A percentile compares a stretch with the other conserved stretches of the same genome.
These are phyloP conservation scores for Harringtonia aguacate DNA, from an alignment of 2,329 filamentous ascomycete species.

Conservation along the genomic window DNA sequence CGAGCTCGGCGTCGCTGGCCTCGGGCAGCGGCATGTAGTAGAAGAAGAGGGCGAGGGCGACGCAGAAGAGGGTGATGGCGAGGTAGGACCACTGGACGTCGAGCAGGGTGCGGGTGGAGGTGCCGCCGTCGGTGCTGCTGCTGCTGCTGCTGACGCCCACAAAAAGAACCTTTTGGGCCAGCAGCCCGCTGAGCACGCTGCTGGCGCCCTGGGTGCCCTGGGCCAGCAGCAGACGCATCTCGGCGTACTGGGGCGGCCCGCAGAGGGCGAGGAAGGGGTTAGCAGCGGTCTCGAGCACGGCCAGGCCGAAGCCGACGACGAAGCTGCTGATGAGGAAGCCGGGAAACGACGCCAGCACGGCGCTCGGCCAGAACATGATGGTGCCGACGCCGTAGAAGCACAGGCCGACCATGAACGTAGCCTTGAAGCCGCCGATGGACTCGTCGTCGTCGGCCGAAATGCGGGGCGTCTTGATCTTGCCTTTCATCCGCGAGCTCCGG, in stretches of 20 bases:
- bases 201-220: conserved; percentile 70
- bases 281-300: conserved; percentile 68
- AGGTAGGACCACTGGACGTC: conserved; percentile 80
- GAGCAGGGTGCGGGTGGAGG: conserved; percentile 42
- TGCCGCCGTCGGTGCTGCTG: background rate
- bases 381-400: conserved; percentile 65
- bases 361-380: conserved; percentile 80
- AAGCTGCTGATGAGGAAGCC: conserved; percentile 68
- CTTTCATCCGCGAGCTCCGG: too few relatives aligned
- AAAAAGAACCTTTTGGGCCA: conserved; percentile 69
- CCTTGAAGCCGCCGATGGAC: conserved; percentile 58
- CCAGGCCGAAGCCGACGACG: conserved; percentile 67
- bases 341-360: conserved; percentile 61
- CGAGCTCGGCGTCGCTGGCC: conserved; percentile 44
- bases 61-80: conserved; percentile 66
- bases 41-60: conserved; percentile 56
- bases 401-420: conserved; percentile 68
- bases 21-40: conserved; percentile 59
- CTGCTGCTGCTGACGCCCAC: conserved; percentile 32
- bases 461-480: too few relatives aligned
- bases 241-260: conserved; percentile 61
- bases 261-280: conserved; percentile 66
- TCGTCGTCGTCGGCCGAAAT: conserved; percentile 20
- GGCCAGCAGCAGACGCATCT: conserved; percentile 63
- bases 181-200: conserved; percentile 58